These are phyloP conservation scores for Phytopythium oedochilum DNA, from an alignment of 352 stramenopile species.

Conservation along the genomic window DNA sequence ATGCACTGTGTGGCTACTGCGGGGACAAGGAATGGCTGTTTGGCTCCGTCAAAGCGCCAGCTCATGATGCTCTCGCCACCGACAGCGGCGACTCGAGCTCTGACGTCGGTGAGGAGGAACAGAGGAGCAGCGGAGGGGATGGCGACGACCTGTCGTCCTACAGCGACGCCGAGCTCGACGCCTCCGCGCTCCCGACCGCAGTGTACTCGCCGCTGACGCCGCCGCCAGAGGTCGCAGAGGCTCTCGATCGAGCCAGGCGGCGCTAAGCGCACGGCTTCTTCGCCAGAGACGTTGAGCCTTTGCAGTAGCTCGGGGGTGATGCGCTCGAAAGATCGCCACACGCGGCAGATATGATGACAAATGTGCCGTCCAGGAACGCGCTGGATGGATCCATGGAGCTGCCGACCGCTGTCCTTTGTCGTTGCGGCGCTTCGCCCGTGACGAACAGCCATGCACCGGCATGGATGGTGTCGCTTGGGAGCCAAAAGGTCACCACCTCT, in stretches of 20 bases:
- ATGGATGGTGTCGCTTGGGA: too few relatives aligned
- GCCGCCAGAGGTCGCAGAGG: constrained; percentile 37
- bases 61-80: neutral
- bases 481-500: neutral
- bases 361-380: too few relatives aligned
- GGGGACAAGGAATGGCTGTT: constrained; percentile 20
- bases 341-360: too few relatives aligned
- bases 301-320: too few relatives aligned
- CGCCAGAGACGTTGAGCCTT: too few relatives aligned
- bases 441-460: too few relatives aligned
- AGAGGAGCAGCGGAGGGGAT: constrained; percentile 14
- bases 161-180: constrained; percentile 18
- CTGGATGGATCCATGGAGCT: too few relatives aligned
- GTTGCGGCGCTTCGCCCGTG: too few relatives aligned
- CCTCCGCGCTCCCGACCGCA: constrained; percentile 1
- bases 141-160: constrained; percentile 14
- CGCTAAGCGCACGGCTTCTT: neutral
- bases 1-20: neutral
- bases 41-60: constrained; percentile 1
- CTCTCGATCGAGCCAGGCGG: constrained; percentile 20
- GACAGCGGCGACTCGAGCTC: neutral
- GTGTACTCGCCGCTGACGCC: constrained; percentile 28
- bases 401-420: too few relatives aligned
- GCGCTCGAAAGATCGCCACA: too few relatives aligned
- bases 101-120: constrained; percentile 11